These are phyloP conservation scores for Letharia columbiana DNA, from an alignment of 495 filamentous ascomycete genomes.

Conservation along the genomic window DNA sequence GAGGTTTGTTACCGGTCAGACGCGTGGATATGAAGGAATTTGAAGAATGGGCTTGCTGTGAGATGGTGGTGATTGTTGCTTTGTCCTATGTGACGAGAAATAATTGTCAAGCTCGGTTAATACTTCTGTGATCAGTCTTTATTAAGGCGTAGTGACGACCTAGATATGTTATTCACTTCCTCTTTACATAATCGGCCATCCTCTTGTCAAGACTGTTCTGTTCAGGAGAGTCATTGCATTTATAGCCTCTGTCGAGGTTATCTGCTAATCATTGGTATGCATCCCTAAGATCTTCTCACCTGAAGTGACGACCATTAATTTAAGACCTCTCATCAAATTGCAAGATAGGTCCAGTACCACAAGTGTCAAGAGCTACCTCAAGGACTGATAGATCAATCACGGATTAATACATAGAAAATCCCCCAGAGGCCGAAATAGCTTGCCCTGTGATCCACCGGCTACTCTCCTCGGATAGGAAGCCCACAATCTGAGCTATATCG, in stretches of 20 bases:
- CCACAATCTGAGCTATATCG: conserved; percentile 50
- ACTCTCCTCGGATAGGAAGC: conserved; percentile 41
- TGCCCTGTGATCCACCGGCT: conserved; percentile 52
- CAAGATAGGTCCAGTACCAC: not conserved
- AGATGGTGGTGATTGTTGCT: not conserved
- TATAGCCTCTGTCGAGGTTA: not conserved
- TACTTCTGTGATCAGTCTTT: not conserved
- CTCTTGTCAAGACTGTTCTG: not conserved
- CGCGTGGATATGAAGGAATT: not conserved
- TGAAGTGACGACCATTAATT: not conserved
- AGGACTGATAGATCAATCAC: not conserved
- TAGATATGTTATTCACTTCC: not conserved
- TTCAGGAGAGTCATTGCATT: not conserved
- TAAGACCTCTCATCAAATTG: not conserved
- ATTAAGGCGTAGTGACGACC: not conserved
- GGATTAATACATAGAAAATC: conserved; percentile 29
- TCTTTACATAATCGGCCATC: not conserved
- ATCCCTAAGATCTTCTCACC: not conserved
- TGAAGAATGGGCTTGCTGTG: not conserved
- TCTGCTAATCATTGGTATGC: not conserved
- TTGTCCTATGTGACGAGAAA: not conserved
- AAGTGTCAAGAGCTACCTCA: not conserved
- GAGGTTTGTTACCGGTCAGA: not conserved
- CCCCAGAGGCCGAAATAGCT: conserved; percentile 49
- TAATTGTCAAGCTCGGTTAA: conserved; percentile 2